A percentile compares a stretch with the other conserved stretches of the same genome.
phyloP scores from a whole-genome alignment of 2,329 filamentous ascomycete genomes.

The Paracoccidioides lutzii region DNA sequence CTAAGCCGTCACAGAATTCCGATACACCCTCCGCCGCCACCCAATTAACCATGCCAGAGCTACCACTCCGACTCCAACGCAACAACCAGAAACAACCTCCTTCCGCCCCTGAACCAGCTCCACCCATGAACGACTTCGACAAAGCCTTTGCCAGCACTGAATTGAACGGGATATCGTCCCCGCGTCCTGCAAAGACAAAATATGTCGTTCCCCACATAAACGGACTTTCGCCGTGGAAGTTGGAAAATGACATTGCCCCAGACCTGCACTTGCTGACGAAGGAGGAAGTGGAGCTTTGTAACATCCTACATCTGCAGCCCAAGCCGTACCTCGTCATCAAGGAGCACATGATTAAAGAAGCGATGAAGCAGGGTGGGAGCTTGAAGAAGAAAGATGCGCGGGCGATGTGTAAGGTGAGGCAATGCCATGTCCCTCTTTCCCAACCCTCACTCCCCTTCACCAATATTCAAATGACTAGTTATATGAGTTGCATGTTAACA shows the following conservation, averaged over 20 bases:
- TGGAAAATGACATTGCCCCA: constrained; percentile 59
- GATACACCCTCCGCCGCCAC: constrained; percentile 65
- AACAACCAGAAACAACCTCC: constrained; percentile 20
- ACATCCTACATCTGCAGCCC: constrained; percentile 68
- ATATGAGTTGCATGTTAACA: neutral
- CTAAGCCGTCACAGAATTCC: constrained; percentile 54
- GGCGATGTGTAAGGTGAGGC: constrained; percentile 55
- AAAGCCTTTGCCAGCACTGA: constrained; percentile 45
- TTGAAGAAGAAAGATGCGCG: constrained; percentile 91
- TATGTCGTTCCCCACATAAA: constrained; percentile 39
- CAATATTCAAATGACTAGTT: neutral
- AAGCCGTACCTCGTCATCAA: constrained; percentile 95
- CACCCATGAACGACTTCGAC: constrained; percentile 38
- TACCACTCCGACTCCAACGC: constrained; percentile 50
- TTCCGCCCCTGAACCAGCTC: constrained; percentile 20
- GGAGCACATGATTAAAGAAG: constrained; percentile 79
- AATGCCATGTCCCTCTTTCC: too few relatives aligned
- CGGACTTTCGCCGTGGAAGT: constrained; percentile 41
- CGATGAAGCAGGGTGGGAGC: constrained; percentile 72
- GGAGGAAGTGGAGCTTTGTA: constrained; percentile 78
- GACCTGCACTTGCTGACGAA: constrained; percentile 76
- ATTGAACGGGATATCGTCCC: constrained; percentile 28
- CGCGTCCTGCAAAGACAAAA: constrained; percentile 33
- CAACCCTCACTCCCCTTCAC: neutral
- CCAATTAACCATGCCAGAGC: constrained; percentile 63